Conservation (phyloP, 2,329 filamentous ascomycete genomes). For the Aspergillus sp. region DNA sequence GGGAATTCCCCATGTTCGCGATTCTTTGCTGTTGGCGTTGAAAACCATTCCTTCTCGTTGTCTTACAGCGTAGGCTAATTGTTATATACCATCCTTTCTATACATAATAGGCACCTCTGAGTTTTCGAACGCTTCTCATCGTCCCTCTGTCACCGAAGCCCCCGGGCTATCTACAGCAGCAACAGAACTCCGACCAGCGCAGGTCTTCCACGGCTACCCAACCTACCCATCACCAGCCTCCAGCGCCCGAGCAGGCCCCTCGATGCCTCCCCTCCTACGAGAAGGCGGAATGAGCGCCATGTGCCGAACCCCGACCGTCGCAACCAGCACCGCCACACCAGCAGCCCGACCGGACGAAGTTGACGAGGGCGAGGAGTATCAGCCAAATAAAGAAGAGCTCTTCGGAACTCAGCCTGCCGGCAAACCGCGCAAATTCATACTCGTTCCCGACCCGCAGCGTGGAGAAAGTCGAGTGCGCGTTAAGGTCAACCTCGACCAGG, state of each 20-base stretch:
- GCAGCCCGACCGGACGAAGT: constrained; percentile 15
- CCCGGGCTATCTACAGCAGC: constrained; percentile 40
- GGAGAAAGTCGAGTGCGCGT: constrained; percentile 70
- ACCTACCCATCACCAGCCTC: constrained; percentile 52
- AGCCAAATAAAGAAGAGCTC: constrained; percentile 54
- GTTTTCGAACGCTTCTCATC: constrained; percentile 47
- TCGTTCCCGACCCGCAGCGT: constrained; percentile 82
- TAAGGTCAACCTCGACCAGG: constrained; percentile 83
- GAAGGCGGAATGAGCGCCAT: constrained; percentile 45
- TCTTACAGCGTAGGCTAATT: constrained; percentile 38
- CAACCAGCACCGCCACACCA: constrained; percentile 18
- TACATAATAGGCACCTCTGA: constrained; percentile 31
- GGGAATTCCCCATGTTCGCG: constrained; percentile 9
- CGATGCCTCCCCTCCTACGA: constrained; percentile 61
- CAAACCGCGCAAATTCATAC: constrained; percentile 92
- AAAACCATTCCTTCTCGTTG: constrained; percentile 10
- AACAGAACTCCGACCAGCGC: constrained; percentile 64
- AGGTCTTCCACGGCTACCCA: constrained; percentile 67
- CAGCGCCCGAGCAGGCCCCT: constrained; percentile 47
- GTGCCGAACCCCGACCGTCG: constrained; percentile 25
- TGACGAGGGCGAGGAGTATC: constrained; percentile 21
- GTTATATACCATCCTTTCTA: constrained; percentile 12
- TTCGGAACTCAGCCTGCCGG: constrained; percentile 84
- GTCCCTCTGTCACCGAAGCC: constrained; percentile 55
- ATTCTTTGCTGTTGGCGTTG: constrained; percentile 8